Base-by-base conservation (phyloP, 208 protist species). In the Plasmodiophora brassicae region DNA sequence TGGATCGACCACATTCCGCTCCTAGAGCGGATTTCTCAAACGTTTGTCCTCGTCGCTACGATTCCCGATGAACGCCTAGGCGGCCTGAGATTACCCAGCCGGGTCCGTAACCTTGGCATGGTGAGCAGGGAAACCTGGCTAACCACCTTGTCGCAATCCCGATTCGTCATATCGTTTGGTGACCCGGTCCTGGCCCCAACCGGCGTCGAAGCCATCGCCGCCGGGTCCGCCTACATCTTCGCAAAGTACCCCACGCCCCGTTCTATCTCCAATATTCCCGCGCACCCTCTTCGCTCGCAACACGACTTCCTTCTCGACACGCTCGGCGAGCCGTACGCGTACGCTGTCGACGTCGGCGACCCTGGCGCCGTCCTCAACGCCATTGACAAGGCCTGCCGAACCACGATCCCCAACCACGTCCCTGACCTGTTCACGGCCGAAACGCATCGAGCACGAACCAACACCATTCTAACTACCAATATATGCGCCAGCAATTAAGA, bases 111-210 rank as follows among this genome's bases (percentile, higher is more conserved):
- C n/a, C 5, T 78, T 8, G 65, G 65, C 20, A 78, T 78, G 32
- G 32, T n/a, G 32, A 78, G 41, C 41, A 44, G 32, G 5, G 41
- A 8, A 14, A 8, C 32, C 32, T 78, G 65, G 65, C 65, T 14
- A 78, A n/a, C 10, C 32, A 5, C 41, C 5, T 32, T 78, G 5
- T 5, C n/a, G 32, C 32, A 32, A 78, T 5, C 65, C 20, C 5
- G 32, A 38, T 5, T 32, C 14, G 65, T 78, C 5, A 5, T 78
- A 36, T 5, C 14, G 41, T 78, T 78, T 8, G 65, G 65, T 32
- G 65, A 78, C 41, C 65, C 65, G 32, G 65, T 78, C 65, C n/a
- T 78, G 41, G 65, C 65, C 10, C 65, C 65, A 32, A 78, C 65
- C 5, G 65, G 32, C 20, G 20, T 78, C 5, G 65, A 78, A 78